Evolutionary conservation across 2,329 filamentous ascomycete species (phyloP).

Genomic region (Rutstroemia sp.): DNA sequence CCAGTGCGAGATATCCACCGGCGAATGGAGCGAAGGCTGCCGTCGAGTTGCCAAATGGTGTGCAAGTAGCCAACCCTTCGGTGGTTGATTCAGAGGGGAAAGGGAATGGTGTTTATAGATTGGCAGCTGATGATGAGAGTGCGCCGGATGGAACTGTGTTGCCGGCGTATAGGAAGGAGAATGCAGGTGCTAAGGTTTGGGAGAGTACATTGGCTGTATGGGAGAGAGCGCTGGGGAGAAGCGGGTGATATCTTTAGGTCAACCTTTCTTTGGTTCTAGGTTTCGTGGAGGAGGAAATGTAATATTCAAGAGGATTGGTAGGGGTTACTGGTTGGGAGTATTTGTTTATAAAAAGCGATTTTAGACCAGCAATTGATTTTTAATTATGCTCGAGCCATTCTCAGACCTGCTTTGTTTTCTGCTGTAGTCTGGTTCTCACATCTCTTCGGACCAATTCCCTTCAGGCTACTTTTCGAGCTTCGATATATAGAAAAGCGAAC

Average conservation of each 20-base stretch:
- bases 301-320: not conserved
- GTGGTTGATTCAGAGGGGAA: constrained; percentile 27
- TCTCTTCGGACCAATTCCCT: too few species aligned
- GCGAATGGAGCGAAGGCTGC: constrained; percentile 16
- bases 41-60: constrained; percentile 13
- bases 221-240: constrained; percentile 23
- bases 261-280: not conserved
- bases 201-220: constrained; percentile 32
- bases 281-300: not conserved
- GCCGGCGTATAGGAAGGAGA: constrained; percentile 22
- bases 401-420: too few species aligned
- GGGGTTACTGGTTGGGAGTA: not conserved
- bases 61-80: constrained; percentile 22
- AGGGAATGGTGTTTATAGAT: constrained; percentile 35
- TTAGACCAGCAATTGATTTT: too few species aligned
- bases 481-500: too few species aligned
- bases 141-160: constrained; percentile 25
- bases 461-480: too few species aligned
- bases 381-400: too few species aligned
- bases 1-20: constrained; percentile 30
- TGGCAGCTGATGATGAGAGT: constrained; percentile 30
- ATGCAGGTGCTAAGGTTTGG: constrained; percentile 31
- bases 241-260: not conserved
- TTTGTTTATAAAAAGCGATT: too few species aligned
- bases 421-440: too few species aligned